phyloP scores from a whole-genome alignment of 2,329 filamentous ascomycete genomes.

The Diaporthe citrichinensis region DNA sequence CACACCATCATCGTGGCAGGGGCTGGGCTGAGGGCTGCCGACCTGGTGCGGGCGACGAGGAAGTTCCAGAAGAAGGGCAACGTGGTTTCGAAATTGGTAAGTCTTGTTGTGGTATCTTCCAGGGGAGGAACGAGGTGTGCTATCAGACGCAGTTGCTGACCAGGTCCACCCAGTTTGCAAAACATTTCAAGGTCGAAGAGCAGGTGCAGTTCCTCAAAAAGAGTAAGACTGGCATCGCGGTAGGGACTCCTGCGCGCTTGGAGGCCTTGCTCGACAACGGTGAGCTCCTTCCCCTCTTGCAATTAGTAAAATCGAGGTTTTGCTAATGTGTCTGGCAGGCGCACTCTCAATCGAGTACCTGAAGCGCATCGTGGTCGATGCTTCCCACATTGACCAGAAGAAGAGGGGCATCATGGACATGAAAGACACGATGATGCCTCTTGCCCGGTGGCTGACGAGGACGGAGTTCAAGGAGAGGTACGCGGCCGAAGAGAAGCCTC shows the following conservation, averaged over 20 bases:
- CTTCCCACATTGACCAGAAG: slow-evolving; percentile 94
- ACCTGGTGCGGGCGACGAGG: slow-evolving; percentile 82
- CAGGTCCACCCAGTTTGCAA: slow-evolving; percentile 77
- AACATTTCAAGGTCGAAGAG: slow-evolving; percentile 96
- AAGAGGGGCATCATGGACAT: slow-evolving; percentile 95
- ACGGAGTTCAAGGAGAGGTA: slow-evolving; percentile 81
- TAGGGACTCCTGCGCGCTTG: slow-evolving; percentile 89
- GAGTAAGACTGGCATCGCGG: slow-evolving; percentile 83
- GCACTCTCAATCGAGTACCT: slow-evolving; percentile 39
- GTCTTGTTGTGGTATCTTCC: slow-evolving; percentile 39
- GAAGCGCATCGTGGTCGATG: slow-evolving; percentile 66
- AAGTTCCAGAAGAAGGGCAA: slow-evolving; percentile 85
- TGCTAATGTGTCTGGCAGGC: slow-evolving; percentile 41
- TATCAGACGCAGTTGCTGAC: slow-evolving; percentile 39
- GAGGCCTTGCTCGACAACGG: slow-evolving; percentile 87
- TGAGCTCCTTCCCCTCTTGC: slow-evolving; percentile 54
- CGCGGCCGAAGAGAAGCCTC: slow-evolving; percentile 67
- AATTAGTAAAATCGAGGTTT: not conserved
- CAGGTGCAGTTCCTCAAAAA: slow-evolving; percentile 81
- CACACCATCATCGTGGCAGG: slow-evolving; percentile 92
- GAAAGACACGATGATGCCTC: slow-evolving; percentile 89
- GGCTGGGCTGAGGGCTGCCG: slow-evolving; percentile 87
- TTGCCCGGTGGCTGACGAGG: slow-evolving; percentile 80
- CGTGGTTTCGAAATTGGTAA: slow-evolving; percentile 83
- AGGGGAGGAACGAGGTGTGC: no score